Evolutionary conservation across 805 yeast species (phyloP), one percentile per base, ranked within the genome.

Genomic region (Groenewaldozyma tartarivorans): DNA sequence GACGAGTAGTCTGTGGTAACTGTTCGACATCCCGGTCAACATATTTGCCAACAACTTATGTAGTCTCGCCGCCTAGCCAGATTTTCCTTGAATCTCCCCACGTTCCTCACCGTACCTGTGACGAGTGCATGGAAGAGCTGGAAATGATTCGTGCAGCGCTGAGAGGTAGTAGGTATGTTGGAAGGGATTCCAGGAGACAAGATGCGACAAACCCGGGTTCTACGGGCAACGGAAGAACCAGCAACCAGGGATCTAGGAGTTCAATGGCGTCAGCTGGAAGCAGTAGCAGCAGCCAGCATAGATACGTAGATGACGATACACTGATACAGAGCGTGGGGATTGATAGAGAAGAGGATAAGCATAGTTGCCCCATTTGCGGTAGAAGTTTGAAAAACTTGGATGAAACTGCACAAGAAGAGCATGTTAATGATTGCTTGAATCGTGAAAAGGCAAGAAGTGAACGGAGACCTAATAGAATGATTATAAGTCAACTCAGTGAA

Each of bases 401-500:
- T 9, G 61, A 54, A 31, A 41, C 60, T 30, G 64, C 61, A 17
- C 73, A 73, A 42, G 90, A 80, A 49, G 56, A 54, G 0, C 97
- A 90, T 61, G 76, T 90, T 26, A 76, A 72, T 47, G 65, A 66
- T 4, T 92, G 98, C 57, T 57, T 92, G 15, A 68, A 75, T 31
- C 74, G 77, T 4, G 73, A 72, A 27, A 71, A 72, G 40, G 69
- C 53, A 22, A 29, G 47, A 15, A 27, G 24, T 7, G 16, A 20
- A 7, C 46, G 69, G 39, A 60, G 86, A 33, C 66, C 72, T 22
- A 88, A 88, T 57, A 71, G 95, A 45, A 88, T 92, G 96, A 66
- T 92, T 38, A 92, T 87, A 1, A 86, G 83, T 57, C 73, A 50
- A 36, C 57, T 65, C 15, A 52, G 58, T 4, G 68, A 66, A 44